These are phyloP conservation scores for Plasmodium vinckei DNA, from an alignment of 169 alveolate genomes.

Conservation along the genomic window DNA sequence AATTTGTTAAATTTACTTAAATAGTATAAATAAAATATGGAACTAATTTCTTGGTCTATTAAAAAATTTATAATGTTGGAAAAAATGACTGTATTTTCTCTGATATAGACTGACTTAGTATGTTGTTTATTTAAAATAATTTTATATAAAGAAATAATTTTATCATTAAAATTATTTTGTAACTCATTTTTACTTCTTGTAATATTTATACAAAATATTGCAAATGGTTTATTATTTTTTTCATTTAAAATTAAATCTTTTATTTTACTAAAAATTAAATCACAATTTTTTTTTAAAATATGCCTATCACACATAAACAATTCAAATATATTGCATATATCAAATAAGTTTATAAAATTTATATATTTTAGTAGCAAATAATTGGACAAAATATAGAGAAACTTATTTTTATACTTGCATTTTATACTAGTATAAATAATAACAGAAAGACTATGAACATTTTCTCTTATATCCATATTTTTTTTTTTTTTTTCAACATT, in stretches of 20 bases:
- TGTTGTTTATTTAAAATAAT: slow-evolving; percentile 40
- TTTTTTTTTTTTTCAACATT: slow-evolving; percentile 1
- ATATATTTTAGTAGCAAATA: slow-evolving; percentile 38
- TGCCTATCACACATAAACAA: slow-evolving; percentile 16
- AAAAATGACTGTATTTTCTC: slow-evolving; percentile 65
- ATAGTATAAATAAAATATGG: slow-evolving; percentile 63
- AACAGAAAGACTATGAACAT: slow-evolving; percentile 46
- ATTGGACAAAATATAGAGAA: slow-evolving; percentile 37
- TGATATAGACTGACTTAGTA: not conserved
- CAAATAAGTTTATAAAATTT: slow-evolving; percentile 58
- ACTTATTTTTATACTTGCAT: slow-evolving; percentile 25
- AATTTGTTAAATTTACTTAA: slow-evolving; percentile 33
- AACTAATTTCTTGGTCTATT: slow-evolving; percentile 38
- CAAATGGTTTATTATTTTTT: slow-evolving; percentile 20
- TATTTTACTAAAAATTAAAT: slow-evolving; percentile 26
- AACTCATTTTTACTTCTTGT: slow-evolving; percentile 23
- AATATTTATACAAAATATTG: slow-evolving; percentile 55
- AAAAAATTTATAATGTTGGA: slow-evolving; percentile 38
- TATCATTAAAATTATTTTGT: slow-evolving; percentile 2
- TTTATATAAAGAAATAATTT: slow-evolving; percentile 33
- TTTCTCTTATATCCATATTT: slow-evolving; percentile 29
- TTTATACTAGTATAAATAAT: slow-evolving; percentile 50
- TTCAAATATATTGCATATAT: slow-evolving; percentile 66
- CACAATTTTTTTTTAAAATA: slow-evolving; percentile 2
- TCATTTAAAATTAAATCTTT: slow-evolving; percentile 35